phyloP scores from a whole-genome alignment of 2,329 filamentous ascomycete genomes.

The Beauveria caledonica region DNA sequence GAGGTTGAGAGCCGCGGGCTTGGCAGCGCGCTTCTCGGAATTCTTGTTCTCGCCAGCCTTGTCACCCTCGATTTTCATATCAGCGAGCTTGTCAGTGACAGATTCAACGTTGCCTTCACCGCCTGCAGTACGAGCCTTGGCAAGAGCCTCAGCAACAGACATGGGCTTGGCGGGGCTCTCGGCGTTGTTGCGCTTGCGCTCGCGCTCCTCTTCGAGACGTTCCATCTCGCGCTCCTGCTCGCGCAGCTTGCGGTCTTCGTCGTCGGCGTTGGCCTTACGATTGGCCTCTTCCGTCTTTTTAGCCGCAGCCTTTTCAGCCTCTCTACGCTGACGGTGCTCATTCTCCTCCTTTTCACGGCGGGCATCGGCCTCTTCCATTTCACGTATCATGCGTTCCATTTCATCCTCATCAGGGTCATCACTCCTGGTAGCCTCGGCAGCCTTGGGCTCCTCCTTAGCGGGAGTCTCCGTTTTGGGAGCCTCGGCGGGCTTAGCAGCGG shows the following conservation, averaged over 20 bases:
- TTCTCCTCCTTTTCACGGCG: slow-evolving; percentile 41
- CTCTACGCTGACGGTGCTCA: slow-evolving; percentile 38
- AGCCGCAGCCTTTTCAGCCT: slow-evolving; percentile 36
- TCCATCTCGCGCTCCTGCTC: slow-evolving; percentile 68
- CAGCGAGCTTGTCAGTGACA: slow-evolving; percentile 41
- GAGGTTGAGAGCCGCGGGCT: slow-evolving; percentile 84
- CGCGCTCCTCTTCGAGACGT: slow-evolving; percentile 62
- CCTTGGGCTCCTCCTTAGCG: slow-evolving; percentile 24
- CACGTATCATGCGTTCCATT: slow-evolving; percentile 50
- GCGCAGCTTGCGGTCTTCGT: slow-evolving; percentile 57
- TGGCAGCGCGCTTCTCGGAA: slow-evolving; percentile 55
- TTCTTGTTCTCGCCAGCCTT: slow-evolving; percentile 42
- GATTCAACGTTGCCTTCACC: slow-evolving; percentile 31
- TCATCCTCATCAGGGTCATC: slow-evolving; percentile 44
- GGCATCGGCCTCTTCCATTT: slow-evolving; percentile 52
- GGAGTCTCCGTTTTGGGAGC: slow-evolving; percentile 27
- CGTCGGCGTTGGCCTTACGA: slow-evolving; percentile 38
- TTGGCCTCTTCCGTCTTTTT: slow-evolving; percentile 43
- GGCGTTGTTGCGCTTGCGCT: slow-evolving; percentile 43
- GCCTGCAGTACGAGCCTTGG: slow-evolving; percentile 32
- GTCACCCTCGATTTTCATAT: slow-evolving; percentile 38
- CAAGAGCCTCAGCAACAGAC: slow-evolving; percentile 44
- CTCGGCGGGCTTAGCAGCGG: slow-evolving; percentile 24
- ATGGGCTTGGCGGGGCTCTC: slow-evolving; percentile 41
- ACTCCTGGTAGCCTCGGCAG: slow-evolving; percentile 21